Base-by-base conservation (phyloP, 495 filamentous ascomycete genomes). In the Daldinia loculata region DNA sequence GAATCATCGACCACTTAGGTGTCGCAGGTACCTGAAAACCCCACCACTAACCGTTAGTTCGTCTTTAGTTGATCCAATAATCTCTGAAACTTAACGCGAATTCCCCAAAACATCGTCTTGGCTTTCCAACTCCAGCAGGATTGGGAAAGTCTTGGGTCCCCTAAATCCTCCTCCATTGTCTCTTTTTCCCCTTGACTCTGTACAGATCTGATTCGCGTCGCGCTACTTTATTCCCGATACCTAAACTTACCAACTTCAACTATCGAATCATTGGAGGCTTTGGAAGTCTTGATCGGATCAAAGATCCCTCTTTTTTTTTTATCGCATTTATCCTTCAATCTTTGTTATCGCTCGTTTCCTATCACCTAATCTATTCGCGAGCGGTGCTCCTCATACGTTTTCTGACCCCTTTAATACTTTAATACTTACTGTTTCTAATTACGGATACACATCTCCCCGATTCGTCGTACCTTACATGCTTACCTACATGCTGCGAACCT, bases 351-450 rank as follows among this genome's bases (percentile, higher is more conserved):
- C 32, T 56, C 30, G 53, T 56, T 30, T 5, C 15, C 26, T 45
- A 17, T 22, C 30, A 12, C 43, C 60, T 4, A 64, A 57, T 72
- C 38, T 60, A 7, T 48, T 32, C 27, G 65, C 27, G 70, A 72
- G 70, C 65, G 61, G 70, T 43, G 70, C 61, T 69, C 56, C 51
- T 41, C 52, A 68, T 61, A 43, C 39, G 19, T 34, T 22, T 39
- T 41, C 26, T 53, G 45, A 3, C 14, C 45, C 17, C 34, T 66
- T 62, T 65, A 61, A 66, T 66, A 53, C 41, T 52, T 43, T 69
- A 73, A 69, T 73, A 61, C 27, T 19, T 61, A 24, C 39, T 41
- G 22, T 52, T 62, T 61, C 58, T 62, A 61, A 66, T 69, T 66
- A 48, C 52, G 41, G 34, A 64, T 61, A 53, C 22, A 61, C 53